Base-by-base conservation (phyloP, 2,329 filamentous ascomycete species). In the Stachybotrys chartarum region DNA sequence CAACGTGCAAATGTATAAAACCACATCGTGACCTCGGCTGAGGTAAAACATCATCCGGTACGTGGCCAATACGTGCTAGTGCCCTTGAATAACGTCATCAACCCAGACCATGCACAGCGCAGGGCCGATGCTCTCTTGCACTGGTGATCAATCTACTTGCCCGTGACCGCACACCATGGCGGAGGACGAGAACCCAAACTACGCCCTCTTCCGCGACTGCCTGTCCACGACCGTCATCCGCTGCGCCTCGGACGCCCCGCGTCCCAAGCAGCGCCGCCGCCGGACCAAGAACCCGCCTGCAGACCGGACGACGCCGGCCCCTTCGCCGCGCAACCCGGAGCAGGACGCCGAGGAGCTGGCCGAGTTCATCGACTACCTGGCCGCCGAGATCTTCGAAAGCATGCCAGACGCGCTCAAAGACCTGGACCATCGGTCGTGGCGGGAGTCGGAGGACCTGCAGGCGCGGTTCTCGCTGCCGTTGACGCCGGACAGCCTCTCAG, bases 311-410 rank as follows among this genome's bases (percentile, higher is more conserved):
- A 53, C 55, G 56, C 50, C 50, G 49, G 54, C 57, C 49, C 57
- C 52, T 30, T 8, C 45, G 7, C 7, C 45, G 7, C 12, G 14
- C 7, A 18, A 47, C n/a, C 45, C 45, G 6, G 56, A 58, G n/a
- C 56, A 50, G 32, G 66, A 82, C 61, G 82, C 81, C 6, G 86
- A 87, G 61, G 89, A 92, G 54, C 72, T 94, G 24, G 82, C 83
- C 30, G 91, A 95, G 1, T 95, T 95, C 70, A 84, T 89, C 54
- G 85, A 92, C 75, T 94, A 92, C 69, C 79, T 94, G 32, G 84
- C 89, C 30, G 71, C 75, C 51, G 81, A 88, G 66, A 82, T 86
- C 54, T 95, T 93, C 69, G 71, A 77, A 6, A 76, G 72, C 42
- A 78, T 95, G 1, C 88, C 89, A 0, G 24, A 65, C 0, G 75